Base-by-base conservation (phyloP, 1,284 basidiomycete genomes). In the Rhodotorula sp. region DNA sequence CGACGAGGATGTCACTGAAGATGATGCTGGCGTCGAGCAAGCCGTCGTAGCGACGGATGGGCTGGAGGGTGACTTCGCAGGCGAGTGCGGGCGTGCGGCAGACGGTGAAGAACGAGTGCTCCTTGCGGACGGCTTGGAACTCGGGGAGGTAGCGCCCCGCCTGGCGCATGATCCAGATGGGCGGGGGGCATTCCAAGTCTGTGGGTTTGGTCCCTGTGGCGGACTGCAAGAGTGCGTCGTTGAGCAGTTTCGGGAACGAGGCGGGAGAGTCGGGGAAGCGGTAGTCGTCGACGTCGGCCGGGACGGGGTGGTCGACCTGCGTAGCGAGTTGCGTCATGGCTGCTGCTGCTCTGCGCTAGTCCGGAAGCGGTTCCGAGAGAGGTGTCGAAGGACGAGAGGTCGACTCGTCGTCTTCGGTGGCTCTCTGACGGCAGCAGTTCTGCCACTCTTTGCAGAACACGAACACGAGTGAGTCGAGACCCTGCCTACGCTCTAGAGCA, bases 101-200 rank as follows among this genome's bases (percentile, higher is more conserved):
- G 76, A 97, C 87, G 80, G 95, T 90, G 81, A 97, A 97, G 84
- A 97, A 97, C 62, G 90, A 91, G 81, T 97, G 90, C 43, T 87
- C 81, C 80, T 90, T 87, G 72, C 93, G 88, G 52, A 96, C 84
- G 81, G 89, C 87, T 71, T 90, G 87, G 82, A 96, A 78, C 67
- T 75, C 72, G 62, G 70, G 71, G 39, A 73, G 67, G 71, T 74
- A 73, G 52, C 74, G 65, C 15, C 75, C 73, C 20, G 97, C 97
- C 81, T 99, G 96, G 48, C 97, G 88, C 96, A 99, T 99, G 72
- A 98, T 91, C 96, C 96, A 99, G 72, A 97, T 93, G 20, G 96
- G 96, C 10, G 70, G 70, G 4, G 96, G 93, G 69, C 92, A 88
- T 79, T 92, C 91, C 0, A 93, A 95, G 81, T 58, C 58, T 21